Percentiles rank a stretch among this genome's conserved stretches.
Evolutionary conservation across 2,329 filamentous ascomycete genomes (phyloP).

Genomic region (Capronia americana): DNA sequence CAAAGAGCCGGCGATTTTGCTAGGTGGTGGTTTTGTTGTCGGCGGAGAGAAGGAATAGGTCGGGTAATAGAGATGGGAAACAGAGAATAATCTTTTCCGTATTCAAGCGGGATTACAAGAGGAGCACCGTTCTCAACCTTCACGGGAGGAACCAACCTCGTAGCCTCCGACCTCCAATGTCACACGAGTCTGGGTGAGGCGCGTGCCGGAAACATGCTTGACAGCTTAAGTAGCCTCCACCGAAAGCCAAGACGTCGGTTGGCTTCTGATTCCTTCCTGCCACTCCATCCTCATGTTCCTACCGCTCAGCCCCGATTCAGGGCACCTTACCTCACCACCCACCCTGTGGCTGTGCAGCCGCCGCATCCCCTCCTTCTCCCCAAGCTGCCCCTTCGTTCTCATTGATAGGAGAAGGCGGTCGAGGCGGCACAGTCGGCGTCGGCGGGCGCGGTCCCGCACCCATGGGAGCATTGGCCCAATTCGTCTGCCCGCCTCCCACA

Average conservation of each 20-base stretch:
- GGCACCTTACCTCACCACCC: slow-evolving; percentile 1
- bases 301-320: neutral
- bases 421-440: neutral
- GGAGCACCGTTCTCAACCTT: neutral
- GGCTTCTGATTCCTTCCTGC: neutral
- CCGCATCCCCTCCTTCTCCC: neutral
- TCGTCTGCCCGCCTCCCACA: slow-evolving; percentile 21
- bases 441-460: too few species aligned
- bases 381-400: neutral
- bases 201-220: neutral
- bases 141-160: neutral
- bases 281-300: neutral
- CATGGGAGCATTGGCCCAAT: neutral
- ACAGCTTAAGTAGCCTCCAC: neutral
- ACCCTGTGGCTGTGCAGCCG: neutral
- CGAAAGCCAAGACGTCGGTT: neutral
- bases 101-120: neutral
- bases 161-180: neutral
- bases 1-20: slow-evolving; percentile 77
- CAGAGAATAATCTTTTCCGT: neutral
- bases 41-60: slow-evolving; percentile 33
- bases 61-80: neutral
- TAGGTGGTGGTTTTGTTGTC: slow-evolving; percentile 73
- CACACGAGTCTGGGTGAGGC: neutral
- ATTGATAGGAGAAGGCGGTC: neutral